Evolutionary conservation across 2,329 filamentous ascomycete genomes (phyloP).

Genomic region (Berkeleyomyces basicola): DNA sequence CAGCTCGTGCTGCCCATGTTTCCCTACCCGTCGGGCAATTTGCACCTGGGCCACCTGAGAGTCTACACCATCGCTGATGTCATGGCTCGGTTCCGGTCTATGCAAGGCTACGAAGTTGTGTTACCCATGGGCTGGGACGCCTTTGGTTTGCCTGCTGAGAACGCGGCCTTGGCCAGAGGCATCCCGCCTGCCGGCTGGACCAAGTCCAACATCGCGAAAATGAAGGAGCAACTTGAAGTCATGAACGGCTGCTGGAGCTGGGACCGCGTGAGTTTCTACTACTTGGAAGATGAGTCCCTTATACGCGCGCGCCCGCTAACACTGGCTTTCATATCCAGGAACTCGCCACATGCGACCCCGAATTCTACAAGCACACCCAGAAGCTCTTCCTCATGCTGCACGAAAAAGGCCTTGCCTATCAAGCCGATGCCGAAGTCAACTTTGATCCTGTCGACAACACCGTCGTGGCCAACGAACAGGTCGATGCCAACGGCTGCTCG

Average conservation of each 20-base stretch:
- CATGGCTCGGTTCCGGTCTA: slow-evolving; percentile 55
- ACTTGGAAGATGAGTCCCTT: not conserved
- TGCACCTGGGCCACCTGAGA: slow-evolving; percentile 75
- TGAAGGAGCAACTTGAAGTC: slow-evolving; percentile 63
- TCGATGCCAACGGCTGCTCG: slow-evolving; percentile 69
- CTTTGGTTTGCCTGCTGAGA: slow-evolving; percentile 80
- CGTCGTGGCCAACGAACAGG: slow-evolving; percentile 82
- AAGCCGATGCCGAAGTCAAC: slow-evolving; percentile 70
- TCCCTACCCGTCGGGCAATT: slow-evolving; percentile 72
- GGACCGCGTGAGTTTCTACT: slow-evolving; percentile 45
- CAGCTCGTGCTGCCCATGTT: slow-evolving; percentile 82
- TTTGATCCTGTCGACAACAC: slow-evolving; percentile 83
- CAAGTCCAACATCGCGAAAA: slow-evolving; percentile 58
- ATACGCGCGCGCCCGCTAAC: not conserved
- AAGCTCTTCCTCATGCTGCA: slow-evolving; percentile 66
- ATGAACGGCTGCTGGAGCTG: slow-evolving; percentile 80
- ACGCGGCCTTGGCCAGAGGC: slow-evolving; percentile 72
- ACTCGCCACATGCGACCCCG: slow-evolving; percentile 65
- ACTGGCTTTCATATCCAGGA: slow-evolving; percentile 35
- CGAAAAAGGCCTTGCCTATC: slow-evolving; percentile 61
- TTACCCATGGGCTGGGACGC: slow-evolving; percentile 94
- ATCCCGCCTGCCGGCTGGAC: slow-evolving; percentile 70
- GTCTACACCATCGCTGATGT: slow-evolving; percentile 88
- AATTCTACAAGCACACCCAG: slow-evolving; percentile 82
- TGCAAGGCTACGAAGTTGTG: slow-evolving; percentile 59